These are phyloP conservation scores for Hanseniaspora sp. DNA, from an alignment of 1,139 yeast species.

Conservation along the genomic window DNA sequence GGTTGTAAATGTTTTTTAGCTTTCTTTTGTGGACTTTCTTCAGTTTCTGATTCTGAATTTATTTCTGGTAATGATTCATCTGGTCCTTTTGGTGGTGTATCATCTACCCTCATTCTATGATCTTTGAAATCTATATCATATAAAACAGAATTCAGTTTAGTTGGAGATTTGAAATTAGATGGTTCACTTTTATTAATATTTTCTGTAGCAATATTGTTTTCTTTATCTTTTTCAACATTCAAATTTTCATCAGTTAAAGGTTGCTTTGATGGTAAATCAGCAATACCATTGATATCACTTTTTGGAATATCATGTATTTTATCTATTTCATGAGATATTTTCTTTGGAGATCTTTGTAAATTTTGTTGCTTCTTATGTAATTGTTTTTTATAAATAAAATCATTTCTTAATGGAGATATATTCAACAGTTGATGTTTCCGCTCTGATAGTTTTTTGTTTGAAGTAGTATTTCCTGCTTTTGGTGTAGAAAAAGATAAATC, in stretches of 20 bases:
- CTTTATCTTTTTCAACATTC: neutral
- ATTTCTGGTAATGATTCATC: slow-evolving; percentile 28
- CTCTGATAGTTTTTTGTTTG: neutral
- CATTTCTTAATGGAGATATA: neutral
- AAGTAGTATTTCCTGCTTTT: neutral
- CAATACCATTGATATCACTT: too few relatives aligned
- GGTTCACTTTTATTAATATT: neutral
- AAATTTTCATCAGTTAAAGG: neutral
- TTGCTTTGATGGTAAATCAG: neutral
- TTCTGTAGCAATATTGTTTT: neutral
- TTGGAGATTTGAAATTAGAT: slow-evolving; percentile 8
- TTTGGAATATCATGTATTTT: too few relatives aligned
- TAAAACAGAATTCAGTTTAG: slow-evolving; percentile 18
- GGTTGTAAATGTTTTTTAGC: slow-evolving; percentile 16
- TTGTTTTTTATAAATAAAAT: neutral
- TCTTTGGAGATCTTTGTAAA: neutral
- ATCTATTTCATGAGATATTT: neutral
- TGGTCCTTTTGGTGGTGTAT: slow-evolving; percentile 1
- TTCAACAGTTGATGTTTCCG: neutral
- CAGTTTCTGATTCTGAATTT: slow-evolving; percentile 27
- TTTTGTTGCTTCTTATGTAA: neutral
- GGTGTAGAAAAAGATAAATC: slow-evolving; percentile 13
- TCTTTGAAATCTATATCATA: slow-evolving; percentile 28
- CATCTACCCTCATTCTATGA: slow-evolving; percentile 25
- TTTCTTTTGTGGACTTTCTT: slow-evolving; percentile 18